Evolutionary conservation across 192 early-diverging fungal species (phyloP).

Genomic region (Podila clonocystis): DNA sequence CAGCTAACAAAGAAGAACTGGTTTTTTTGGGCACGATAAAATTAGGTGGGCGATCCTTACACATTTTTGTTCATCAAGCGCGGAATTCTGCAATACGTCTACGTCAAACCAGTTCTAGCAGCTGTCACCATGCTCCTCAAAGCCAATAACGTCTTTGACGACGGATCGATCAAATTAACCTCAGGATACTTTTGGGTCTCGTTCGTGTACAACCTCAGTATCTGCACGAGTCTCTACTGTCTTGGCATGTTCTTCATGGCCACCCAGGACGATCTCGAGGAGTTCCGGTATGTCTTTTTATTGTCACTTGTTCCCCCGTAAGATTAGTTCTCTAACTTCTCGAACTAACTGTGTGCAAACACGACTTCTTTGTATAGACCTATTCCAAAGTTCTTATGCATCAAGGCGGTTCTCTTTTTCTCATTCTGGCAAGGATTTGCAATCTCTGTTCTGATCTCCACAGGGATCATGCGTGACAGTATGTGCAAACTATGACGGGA

Average conservation of each 20-base stretch:
- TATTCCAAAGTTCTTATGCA: conserved; percentile 94
- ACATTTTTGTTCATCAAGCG: conserved; percentile 88
- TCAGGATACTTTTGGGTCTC: conserved; percentile 85
- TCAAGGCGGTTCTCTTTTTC: conserved; percentile 95
- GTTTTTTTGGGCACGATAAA: neutral
- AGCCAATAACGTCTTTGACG: conserved; percentile 75
- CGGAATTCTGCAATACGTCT: conserved; percentile 93
- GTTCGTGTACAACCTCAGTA: conserved; percentile 88
- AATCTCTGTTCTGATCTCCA: conserved; percentile 81
- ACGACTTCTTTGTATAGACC: conserved; percentile 61
- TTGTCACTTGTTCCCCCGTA: neutral
- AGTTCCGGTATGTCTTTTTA: conserved; percentile 61
- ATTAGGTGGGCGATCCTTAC: conserved; percentile 81
- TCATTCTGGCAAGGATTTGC: conserved; percentile 93
- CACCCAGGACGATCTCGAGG: conserved; percentile 77
- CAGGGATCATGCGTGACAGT: conserved; percentile 10
- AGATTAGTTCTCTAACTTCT: too few relatives aligned
- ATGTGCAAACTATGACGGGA: too few relatives aligned
- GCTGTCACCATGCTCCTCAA: conserved; percentile 85
- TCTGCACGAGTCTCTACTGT: conserved; percentile 88
- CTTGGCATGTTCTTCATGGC: conserved; percentile 89
- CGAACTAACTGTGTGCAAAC: too few relatives aligned
- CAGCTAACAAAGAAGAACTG: too few relatives aligned
- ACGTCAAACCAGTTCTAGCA: conserved; percentile 86
- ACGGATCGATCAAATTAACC: conserved; percentile 76